phyloP scores from a whole-genome alignment of 1,284 basidiomycete species.

The Mycena sp. region DNA sequence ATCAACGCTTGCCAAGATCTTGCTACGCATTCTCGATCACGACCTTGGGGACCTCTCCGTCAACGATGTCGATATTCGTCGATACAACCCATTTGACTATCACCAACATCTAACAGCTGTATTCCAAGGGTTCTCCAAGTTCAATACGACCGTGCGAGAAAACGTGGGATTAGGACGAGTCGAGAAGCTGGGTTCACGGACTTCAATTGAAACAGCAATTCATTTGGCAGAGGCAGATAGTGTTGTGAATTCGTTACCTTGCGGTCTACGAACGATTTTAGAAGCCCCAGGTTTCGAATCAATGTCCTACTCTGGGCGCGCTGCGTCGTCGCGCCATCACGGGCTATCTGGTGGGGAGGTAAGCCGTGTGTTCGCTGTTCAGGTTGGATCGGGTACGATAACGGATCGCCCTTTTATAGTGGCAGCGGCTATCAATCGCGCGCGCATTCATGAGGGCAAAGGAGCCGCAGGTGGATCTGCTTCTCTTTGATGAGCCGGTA shows the following conservation, averaged over 20 bases:
- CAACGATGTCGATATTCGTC: slow-evolving; percentile 73
- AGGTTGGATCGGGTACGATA: slow-evolving; percentile 19
- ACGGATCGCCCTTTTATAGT: slow-evolving; percentile 55
- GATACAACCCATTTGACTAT: slow-evolving; percentile 70
- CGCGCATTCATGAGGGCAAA: slow-evolving; percentile 84
- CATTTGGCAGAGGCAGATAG: slow-evolving; percentile 71
- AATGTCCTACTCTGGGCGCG: slow-evolving; percentile 54
- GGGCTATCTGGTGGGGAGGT: slow-evolving; percentile 85
- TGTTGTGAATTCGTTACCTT: slow-evolving; percentile 69
- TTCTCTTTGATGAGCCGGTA: slow-evolving; percentile 85
- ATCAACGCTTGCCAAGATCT: slow-evolving; percentile 81
- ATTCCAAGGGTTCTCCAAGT: slow-evolving; percentile 85
- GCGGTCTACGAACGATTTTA: slow-evolving; percentile 72
- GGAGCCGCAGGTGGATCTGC: slow-evolving; percentile 77
- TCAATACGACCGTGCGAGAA: slow-evolving; percentile 75
- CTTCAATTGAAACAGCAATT: slow-evolving; percentile 68
- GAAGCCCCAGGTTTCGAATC: slow-evolving; percentile 68
- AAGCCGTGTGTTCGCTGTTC: slow-evolving; percentile 37
- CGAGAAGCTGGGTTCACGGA: slow-evolving; percentile 58
- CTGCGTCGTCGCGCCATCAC: slow-evolving; percentile 52
- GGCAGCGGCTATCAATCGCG: slow-evolving; percentile 86
- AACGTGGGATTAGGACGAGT: slow-evolving; percentile 84
- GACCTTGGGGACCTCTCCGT: slow-evolving; percentile 70
- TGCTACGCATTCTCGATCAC: slow-evolving; percentile 81
- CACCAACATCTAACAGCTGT: slow-evolving; percentile 80